Evolutionary conservation across 345 rosid genomes (phyloP).

Genomic region (Lumnitzera racemosa): DNA sequence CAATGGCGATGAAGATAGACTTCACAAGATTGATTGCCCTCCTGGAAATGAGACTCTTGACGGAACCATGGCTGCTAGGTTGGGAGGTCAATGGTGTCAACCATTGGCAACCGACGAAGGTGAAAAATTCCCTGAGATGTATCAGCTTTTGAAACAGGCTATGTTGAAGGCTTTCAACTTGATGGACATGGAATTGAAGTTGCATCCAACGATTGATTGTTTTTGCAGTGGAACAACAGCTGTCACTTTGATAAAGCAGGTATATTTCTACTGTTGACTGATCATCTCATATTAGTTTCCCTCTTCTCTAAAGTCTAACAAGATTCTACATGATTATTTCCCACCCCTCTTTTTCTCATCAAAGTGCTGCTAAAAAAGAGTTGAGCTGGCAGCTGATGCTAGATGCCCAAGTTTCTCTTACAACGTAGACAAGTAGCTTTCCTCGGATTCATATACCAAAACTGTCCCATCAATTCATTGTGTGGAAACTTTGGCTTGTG

Average conservation of each 20-base stretch:
- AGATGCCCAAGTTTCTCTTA: no score
- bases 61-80: conserved; percentile 34
- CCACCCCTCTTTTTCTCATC: no score
- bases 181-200: conserved; percentile 75
- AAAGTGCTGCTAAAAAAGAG: no score
- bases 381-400: no score
- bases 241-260: conserved; percentile 87
- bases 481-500: no score
- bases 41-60: conserved; percentile 27
- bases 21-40: conserved; percentile 15
- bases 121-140: conserved; percentile 51
- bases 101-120: conserved; percentile 39
- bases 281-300: no score
- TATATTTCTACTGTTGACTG: conserved; percentile 6
- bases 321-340: no score
- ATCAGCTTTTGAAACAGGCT: conserved; percentile 54
- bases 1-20: conserved; percentile 23
- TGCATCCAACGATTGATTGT: conserved; percentile 86
- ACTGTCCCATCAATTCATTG: no score
- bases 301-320: no score
- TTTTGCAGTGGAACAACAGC: conserved; percentile 98
- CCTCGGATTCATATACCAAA: no score
- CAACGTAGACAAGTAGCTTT: no score
- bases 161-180: conserved; percentile 70
- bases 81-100: conserved; percentile 64